A percentile compares a stretch with the other conserved stretches of the same genome.
phyloP scores from a whole-genome alignment of 306 rosid species.

The Herpetospermum pedunculosum region DNA sequence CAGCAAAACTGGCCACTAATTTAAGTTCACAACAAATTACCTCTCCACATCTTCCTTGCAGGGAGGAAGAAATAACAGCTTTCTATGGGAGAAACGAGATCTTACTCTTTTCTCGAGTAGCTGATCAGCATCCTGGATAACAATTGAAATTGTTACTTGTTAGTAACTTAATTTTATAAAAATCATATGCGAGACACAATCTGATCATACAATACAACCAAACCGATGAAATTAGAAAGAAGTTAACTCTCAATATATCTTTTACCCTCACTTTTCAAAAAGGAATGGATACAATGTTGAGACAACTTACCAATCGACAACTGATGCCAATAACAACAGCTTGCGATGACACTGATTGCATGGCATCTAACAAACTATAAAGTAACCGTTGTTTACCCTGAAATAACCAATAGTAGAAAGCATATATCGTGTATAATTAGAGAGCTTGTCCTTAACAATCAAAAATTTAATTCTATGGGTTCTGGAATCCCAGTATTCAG shows the following conservation, averaged over 20 bases:
- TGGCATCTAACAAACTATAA: constrained; percentile 85
- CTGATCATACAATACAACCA: not conserved
- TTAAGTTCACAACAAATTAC: constrained; percentile 24
- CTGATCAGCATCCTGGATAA: constrained; percentile 87
- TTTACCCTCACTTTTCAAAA: not conserved
- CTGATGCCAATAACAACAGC: constrained; percentile 87
- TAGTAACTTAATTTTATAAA: constrained; percentile 8
- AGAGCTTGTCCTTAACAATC: not conserved
- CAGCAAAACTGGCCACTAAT: not conserved
- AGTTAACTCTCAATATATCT: not conserved
- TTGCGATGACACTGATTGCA: constrained; percentile 83
- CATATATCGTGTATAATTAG: not conserved
- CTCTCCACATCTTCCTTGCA: constrained; percentile 43
- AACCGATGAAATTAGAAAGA: not conserved
- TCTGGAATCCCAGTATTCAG: not conserved
- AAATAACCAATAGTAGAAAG: not conserved
- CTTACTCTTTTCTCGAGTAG: constrained; percentile 88
- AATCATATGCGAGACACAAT: not conserved
- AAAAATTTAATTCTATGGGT: not conserved
- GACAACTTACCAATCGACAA: constrained; percentile 63
- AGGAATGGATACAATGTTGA: constrained; percentile 14
- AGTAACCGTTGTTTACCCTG: constrained; percentile 91
- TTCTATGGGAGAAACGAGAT: constrained; percentile 93
- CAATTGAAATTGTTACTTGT: constrained; percentile 10
- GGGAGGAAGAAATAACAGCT: constrained; percentile 74